Conservation (phyloP, 345 rosid genomes). For the Excoecaria cochinchinensis region DNA sequence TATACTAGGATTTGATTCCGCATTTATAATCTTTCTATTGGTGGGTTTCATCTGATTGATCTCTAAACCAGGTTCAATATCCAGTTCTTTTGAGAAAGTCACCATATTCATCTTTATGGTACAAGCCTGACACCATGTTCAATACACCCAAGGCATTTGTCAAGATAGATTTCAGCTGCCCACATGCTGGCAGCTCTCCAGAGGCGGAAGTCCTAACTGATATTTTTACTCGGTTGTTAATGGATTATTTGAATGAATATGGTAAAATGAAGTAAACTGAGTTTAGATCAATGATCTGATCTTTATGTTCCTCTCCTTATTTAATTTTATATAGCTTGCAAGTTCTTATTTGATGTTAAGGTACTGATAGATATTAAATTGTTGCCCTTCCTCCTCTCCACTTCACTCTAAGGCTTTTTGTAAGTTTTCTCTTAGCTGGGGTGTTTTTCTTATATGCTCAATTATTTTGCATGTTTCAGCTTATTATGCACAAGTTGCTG, state of each 20-base stretch:
- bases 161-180: slow-evolving; percentile 79
- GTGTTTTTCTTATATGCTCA: neutral
- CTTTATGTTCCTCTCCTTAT: neutral
- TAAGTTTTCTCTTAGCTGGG: neutral
- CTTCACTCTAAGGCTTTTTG: neutral
- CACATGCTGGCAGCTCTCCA: slow-evolving; percentile 68
- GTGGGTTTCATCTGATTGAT: slow-evolving; percentile 21
- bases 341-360: neutral
- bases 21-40: neutral
- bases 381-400: neutral
- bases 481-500: slow-evolving; percentile 92
- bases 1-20: neutral
- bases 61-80: slow-evolving; percentile 48
- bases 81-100: slow-evolving; percentile 70
- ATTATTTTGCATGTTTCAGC: slow-evolving; percentile 48
- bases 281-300: neutral
- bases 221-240: slow-evolving; percentile 67
- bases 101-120: slow-evolving; percentile 65
- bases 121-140: slow-evolving; percentile 84
- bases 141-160: slow-evolving; percentile 78
- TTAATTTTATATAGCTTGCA: neutral
- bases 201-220: slow-evolving; percentile 72
- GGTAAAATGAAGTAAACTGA: slow-evolving; percentile 45
- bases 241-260: slow-evolving; percentile 93
- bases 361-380: neutral